phyloP scores from a whole-genome alignment of 352 stramenopile species.

The Globisporangium mamillatum region DNA sequence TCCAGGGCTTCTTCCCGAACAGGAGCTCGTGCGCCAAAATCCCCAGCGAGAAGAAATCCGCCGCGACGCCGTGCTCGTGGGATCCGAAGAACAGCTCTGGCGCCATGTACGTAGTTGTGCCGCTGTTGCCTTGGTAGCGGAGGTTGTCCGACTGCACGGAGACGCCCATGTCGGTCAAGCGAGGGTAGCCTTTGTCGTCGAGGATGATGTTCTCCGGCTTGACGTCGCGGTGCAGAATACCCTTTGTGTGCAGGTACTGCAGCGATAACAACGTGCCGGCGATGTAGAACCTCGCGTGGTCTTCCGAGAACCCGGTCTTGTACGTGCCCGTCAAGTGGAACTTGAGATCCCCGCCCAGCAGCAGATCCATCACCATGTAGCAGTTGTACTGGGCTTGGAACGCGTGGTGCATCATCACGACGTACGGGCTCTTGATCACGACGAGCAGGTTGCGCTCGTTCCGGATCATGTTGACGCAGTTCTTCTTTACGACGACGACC shows the following conservation, averaged over 20 bases:
- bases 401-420: slow-evolving; percentile 67
- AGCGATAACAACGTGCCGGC: slow-evolving; percentile 60
- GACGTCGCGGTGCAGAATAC: slow-evolving; percentile 78
- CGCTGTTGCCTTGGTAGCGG: slow-evolving; percentile 50
- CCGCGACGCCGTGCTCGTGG: slow-evolving; percentile 49
- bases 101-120: slow-evolving; percentile 69
- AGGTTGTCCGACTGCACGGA: slow-evolving; percentile 48
- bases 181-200: slow-evolving; percentile 69
- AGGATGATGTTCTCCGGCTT: slow-evolving; percentile 88
- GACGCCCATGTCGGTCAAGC: slow-evolving; percentile 72
- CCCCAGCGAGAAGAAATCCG: slow-evolving; percentile 67
- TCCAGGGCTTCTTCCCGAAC: slow-evolving; percentile 46
- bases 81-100: slow-evolving; percentile 59
- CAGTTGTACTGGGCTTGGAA: slow-evolving; percentile 67
- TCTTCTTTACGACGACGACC: slow-evolving; percentile 50
- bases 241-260: slow-evolving; percentile 59
- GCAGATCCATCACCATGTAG: slow-evolving; percentile 78
- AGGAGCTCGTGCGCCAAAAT: slow-evolving; percentile 58
- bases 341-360: slow-evolving; percentile 70
- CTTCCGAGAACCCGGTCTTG: slow-evolving; percentile 56
- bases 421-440: slow-evolving; percentile 38
- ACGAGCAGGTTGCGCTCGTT: slow-evolving; percentile 72
- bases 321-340: slow-evolving; percentile 51
- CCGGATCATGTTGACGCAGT: slow-evolving; percentile 71
- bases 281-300: slow-evolving; percentile 54